Base-by-base conservation (phyloP, 2,329 filamentous ascomycete species). In the Trichoderma sp. region DNA sequence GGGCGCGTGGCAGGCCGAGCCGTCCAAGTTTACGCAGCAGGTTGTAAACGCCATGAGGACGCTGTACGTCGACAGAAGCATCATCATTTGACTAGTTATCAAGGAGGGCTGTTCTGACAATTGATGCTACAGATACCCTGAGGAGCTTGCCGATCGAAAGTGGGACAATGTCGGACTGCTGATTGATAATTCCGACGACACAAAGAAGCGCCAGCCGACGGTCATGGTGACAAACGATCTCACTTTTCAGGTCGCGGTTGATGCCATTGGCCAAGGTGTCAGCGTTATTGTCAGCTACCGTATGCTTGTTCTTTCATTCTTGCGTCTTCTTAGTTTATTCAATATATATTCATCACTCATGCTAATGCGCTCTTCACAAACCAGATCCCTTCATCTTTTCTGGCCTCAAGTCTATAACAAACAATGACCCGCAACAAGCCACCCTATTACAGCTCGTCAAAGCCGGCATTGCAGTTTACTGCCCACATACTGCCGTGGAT, bases 161-260 rank as follows among this genome's bases (percentile, higher is more conserved):
- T 99, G 94, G 86, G 96, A 99, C 79, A 99, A 99, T 77, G 97
- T 96, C n/a, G 96, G 96, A 60, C 86, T 97, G 64, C 85, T 97
- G 60, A 75, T 85, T 66, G 80, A 81, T 70, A 83, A 83, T 73
- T 77, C 82, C n/a, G 75, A 78, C 18, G 76, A 79, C 68, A 69
- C 72, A 14, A 71, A 70, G 56, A 74, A 75, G 60, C 72, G 71
- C 39, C 76, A 76, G 58, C 79, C 77, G 13, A 73, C 76, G 1
- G 85, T 88, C 21, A 79, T 89, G 64, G 81, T 89, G 59, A 94
- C 96, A 7, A 93, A 97, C 74, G 96, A 99, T 79, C 86, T 99
- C 71, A 98, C 95, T 3, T 91, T 89, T 73, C 89, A 89, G 16
- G 96, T 99, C 32, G 94, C 92, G 26, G 90, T 96, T 70, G 96